A percentile compares a stretch with the other conserved stretches of the same genome.
phyloP scores from a whole-genome alignment of 2,329 filamentous ascomycete genomes.

The Drechslerella dactyloides region DNA sequence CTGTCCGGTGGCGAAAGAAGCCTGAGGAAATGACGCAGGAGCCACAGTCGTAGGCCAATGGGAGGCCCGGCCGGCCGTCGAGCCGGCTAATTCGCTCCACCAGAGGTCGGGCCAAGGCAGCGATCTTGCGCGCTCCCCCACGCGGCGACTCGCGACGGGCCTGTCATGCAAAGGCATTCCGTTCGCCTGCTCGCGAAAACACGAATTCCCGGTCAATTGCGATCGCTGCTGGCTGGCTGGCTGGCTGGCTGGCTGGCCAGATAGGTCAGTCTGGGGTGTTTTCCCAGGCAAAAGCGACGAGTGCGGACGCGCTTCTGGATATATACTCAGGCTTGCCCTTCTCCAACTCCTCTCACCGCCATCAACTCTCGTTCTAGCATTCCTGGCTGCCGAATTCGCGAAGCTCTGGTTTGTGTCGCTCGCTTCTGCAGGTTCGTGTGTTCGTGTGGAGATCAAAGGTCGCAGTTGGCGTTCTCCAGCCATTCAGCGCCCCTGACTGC shows the following conservation, averaged over 20 bases:
- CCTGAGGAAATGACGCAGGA: slow-evolving; percentile 2
- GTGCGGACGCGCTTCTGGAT: not conserved
- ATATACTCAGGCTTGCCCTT: not conserved
- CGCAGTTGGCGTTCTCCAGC: not conserved
- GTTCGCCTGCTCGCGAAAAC: not conserved
- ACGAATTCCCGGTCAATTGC: not conserved
- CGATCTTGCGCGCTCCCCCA: not conserved
- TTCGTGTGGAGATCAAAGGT: not conserved
- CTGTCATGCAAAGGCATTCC: not conserved
- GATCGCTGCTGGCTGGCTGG: not conserved
- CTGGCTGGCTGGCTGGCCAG: too few species aligned
- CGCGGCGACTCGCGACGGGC: slow-evolving; percentile 2
- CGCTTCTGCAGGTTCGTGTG: not conserved
- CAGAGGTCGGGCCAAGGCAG: not conserved
- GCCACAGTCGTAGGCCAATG: not conserved
- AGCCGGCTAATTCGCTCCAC: not conserved
- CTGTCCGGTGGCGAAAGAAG: not conserved
- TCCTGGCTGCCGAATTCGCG: not conserved
- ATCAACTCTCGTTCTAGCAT: not conserved
- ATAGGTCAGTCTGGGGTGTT: not conserved
- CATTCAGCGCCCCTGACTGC: not conserved
- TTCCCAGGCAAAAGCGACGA: not conserved
- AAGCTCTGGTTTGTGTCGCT: not conserved
- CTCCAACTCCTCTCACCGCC: not conserved
- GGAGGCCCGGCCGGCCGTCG: not conserved